phyloP scores from a whole-genome alignment of 2,329 filamentous ascomycete genomes.

The Aspergillus eucalypticola region DNA sequence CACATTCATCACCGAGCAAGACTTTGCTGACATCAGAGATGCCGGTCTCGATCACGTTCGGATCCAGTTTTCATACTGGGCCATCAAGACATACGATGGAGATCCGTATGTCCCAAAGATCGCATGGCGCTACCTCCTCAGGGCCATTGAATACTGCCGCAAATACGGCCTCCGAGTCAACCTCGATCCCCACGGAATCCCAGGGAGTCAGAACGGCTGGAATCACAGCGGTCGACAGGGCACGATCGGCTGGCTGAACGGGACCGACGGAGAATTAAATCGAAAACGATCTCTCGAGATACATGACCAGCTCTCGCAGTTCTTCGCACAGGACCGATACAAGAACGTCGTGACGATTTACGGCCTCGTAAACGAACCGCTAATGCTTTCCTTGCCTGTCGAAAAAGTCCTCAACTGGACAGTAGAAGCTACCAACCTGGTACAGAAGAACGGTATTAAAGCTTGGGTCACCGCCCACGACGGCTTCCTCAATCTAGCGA shows the following conservation, averaged over 20 bases:
- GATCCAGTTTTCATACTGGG: slow-evolving; percentile 95
- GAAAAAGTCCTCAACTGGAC: slow-evolving; percentile 78
- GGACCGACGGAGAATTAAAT: slow-evolving; percentile 78
- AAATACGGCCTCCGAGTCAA: slow-evolving; percentile 92
- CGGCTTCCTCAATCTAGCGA: slow-evolving; percentile 85
- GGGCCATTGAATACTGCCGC: slow-evolving; percentile 89
- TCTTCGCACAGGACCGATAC: slow-evolving; percentile 93
- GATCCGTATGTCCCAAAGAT: slow-evolving; percentile 87
- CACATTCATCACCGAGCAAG: slow-evolving; percentile 79
- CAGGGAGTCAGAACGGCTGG: slow-evolving; percentile 96
- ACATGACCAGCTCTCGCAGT: slow-evolving; percentile 81
- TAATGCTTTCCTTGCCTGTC: slow-evolving; percentile 71
- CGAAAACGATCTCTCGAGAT: slow-evolving; percentile 80
- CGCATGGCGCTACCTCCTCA: slow-evolving; percentile 89
- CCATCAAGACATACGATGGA: slow-evolving; percentile 76
- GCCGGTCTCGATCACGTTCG: slow-evolving; percentile 96
- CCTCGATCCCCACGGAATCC: slow-evolving; percentile 86
- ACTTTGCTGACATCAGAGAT: slow-evolving; percentile 78
- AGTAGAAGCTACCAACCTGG: slow-evolving; percentile 66
- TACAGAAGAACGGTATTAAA: slow-evolving; percentile 74
- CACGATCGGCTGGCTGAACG: slow-evolving; percentile 82
- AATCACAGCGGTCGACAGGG: slow-evolving; percentile 90
- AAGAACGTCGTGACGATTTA: slow-evolving; percentile 90
- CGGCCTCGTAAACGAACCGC: slow-evolving; percentile 90
- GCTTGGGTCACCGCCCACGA: slow-evolving; percentile 83